Evolutionary conservation across 1,284 basidiomycete genomes (phyloP), one percentile per base, ranked within the genome.

Genomic region (Malassezia dermatis): DNA sequence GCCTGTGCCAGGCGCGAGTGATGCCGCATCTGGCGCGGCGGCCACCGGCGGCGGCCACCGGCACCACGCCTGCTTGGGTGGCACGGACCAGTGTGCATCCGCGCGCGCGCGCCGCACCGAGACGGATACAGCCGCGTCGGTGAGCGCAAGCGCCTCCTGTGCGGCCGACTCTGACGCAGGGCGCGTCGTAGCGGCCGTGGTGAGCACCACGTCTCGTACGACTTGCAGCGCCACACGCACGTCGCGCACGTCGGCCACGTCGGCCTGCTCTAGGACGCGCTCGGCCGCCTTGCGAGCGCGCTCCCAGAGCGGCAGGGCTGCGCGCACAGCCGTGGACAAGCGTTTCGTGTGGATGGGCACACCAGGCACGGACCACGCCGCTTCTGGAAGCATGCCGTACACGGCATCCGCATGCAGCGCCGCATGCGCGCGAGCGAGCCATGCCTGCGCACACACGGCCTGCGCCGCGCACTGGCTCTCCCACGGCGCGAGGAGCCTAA

Each of bases 331-430:
- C 15, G 41, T 6, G 11, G 24, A 8, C 7, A 28, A 41, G 12
- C 37, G 40, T 12, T 21, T 24, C 11, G 24, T 21, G 10, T 31
- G 6, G 4, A n/a, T 8, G 7, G 39, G 30, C 11, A 27, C 31
- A 12, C 46, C 21, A 0, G 68, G 68, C 24, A 69, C 53, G 7
- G 63, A 66, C 17, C 66, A 58, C 32, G 67, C 65, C 8, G 62
- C 58, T 34, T 71, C 69, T 6, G 69, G 62, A 13, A 71, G 60
- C 60, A 67, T 59, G 53, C 64, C 66, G 51, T 63, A 62, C 24
- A 68, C 58, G 44, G 61, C 62, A 43, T 71, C 67, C 13, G 35
- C 51, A 30, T 62, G 55, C 37, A 71, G 58, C 42, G 26, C 28
- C 13, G n/a, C 19, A 11, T 37, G 44, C 12, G 54, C 54, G 8